Evolutionary conservation across 228 moss, liverwort and hornwort genomes (phyloP).

Genomic region (Sphagnum fallax): DNA sequence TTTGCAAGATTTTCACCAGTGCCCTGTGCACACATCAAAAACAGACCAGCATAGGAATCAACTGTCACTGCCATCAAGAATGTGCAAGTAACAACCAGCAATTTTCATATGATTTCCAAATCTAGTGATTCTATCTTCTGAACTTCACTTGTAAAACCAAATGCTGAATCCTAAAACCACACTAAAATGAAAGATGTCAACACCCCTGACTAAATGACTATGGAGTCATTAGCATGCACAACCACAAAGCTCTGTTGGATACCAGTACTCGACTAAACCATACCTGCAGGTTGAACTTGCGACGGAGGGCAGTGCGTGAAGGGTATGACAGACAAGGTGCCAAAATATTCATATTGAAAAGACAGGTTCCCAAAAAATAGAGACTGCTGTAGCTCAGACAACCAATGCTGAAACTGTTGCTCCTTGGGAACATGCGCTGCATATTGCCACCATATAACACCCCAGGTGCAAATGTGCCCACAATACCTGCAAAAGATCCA

Average conservation of each 20-base stretch:
- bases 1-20: conserved; percentile 42
- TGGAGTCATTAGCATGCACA: too few species aligned
- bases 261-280: background rate
- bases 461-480: conserved; percentile 69
- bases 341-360: conserved; percentile 61
- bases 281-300: conserved; percentile 73
- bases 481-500: conserved; percentile 38
- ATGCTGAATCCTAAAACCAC: too few species aligned
- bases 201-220: too few species aligned
- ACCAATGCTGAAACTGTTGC: conserved; percentile 39
- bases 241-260: too few species aligned
- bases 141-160: too few species aligned
- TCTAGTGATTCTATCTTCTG: too few species aligned
- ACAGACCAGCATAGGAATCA: background rate
- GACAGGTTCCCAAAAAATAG: conserved; percentile 45
- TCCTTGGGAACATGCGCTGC: conserved; percentile 64
- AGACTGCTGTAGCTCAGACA: conserved; percentile 76
- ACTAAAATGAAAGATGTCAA: too few species aligned
- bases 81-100: too few species aligned
- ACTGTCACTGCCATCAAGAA: background rate
- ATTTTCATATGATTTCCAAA: too few species aligned
- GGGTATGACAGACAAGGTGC: conserved; percentile 66
- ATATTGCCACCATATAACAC: conserved; percentile 80
- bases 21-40: conserved; percentile 30
- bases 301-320: conserved; percentile 65